Percentiles rank a stretch among this genome's conserved stretches.
phyloP scores from a whole-genome alignment of 352 stramenopile species.

The Phytophthora podocarpi region DNA sequence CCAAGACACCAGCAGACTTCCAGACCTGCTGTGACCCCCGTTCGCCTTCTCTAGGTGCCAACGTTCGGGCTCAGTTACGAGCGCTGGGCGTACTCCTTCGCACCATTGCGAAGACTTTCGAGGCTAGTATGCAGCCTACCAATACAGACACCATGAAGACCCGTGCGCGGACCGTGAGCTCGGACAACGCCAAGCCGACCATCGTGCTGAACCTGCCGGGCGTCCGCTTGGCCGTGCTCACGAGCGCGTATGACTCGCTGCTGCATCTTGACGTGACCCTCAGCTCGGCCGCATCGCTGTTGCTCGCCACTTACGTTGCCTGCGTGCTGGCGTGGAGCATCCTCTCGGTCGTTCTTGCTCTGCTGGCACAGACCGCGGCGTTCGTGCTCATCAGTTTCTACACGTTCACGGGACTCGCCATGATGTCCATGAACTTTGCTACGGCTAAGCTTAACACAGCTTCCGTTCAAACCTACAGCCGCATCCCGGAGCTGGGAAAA shows the following conservation, averaged over 20 bases:
- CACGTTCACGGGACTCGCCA: conserved; percentile 50
- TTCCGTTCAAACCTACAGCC: conserved; percentile 4
- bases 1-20: conserved; percentile 15
- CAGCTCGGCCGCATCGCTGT: conserved; percentile 33
- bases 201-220: conserved; percentile 73
- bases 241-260: conserved; percentile 35
- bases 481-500: background rate
- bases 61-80: conserved; percentile 27
- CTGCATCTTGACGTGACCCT: conserved; percentile 33
- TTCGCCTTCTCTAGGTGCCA: background rate
- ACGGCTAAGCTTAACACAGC: conserved; percentile 2
- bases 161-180: conserved; percentile 21
- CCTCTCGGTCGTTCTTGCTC: conserved; percentile 25
- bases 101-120: conserved; percentile 24
- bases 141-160: conserved; percentile 22
- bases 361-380: conserved; percentile 37
- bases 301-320: conserved; percentile 33
- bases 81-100: conserved; percentile 17
- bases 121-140: conserved; percentile 15
- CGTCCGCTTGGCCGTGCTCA: conserved; percentile 50
- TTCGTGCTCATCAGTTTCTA: conserved; percentile 57
- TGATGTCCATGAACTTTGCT: conserved; percentile 37
- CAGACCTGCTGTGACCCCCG: conserved; percentile 2
- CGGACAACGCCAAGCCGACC: conserved; percentile 37
- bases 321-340: conserved; percentile 38